Evolutionary conservation across 768 basidiomycete genomes (phyloP), one percentile per base, ranked within the genome.

Genomic region (Phlebiopsis flavidoalba): DNA sequence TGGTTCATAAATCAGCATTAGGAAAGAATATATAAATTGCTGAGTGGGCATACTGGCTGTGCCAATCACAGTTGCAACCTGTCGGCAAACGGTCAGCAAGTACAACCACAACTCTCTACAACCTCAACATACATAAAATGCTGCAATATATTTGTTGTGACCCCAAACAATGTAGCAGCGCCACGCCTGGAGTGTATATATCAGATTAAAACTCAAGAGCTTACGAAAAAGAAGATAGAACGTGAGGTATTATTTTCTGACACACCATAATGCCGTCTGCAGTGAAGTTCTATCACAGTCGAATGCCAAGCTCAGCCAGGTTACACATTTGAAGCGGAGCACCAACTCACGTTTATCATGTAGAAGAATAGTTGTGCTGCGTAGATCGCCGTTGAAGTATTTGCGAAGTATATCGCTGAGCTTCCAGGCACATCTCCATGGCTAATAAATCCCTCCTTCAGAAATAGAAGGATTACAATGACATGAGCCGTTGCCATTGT

Each of bases 121-220:
- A n/a, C 4, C 7, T 36, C 7, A 3, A 36, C 33, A 33, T 53
- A 55, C 54, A 12, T 43, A 55, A 12, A 45, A 24, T 26, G 24
- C 6, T 12, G 36, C 40, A 19, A 55, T 45, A 7, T 10, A 26
- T 19, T 31, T 36, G 21, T 45, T 55, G 6, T n/a, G 54, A 8
- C 54, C 22, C 54, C 37, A 55, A 19, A 55, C 40, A 8, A 55
- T n/a, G n/a, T 45, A 55, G 54, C 54, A 55, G 24, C 54, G 17
- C 54, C 54, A 55, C 7, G 37, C 54, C 54, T 55, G n/a, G 2
- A 52, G 33, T 2, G n/a, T 40, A 36, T 3, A 17, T 4, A 17
- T 6, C n/a, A 37, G 17, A 37, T 6, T n/a, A 36, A 50, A 37
- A 17, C 26, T 6, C 26, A 6, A 31, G 26, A 31, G 26, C 26